Conservation (phyloP, 2,329 filamentous ascomycete species). For the Hirsutella rhossiliensis region DNA sequence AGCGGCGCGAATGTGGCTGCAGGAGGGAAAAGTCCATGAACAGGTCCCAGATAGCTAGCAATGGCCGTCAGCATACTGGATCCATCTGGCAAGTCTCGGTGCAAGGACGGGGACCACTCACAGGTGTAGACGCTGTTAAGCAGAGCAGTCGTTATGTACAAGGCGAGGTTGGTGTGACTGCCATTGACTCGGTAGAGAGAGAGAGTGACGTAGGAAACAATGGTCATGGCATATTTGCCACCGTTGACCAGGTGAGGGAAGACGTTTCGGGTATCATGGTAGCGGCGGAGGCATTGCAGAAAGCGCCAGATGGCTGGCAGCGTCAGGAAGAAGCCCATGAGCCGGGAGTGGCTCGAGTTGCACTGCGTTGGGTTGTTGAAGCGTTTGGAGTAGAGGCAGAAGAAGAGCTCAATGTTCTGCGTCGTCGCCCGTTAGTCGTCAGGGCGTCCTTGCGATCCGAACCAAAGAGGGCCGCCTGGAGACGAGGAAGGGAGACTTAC, state of each 20-base stretch:
- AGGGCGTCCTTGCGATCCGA: too few species aligned
- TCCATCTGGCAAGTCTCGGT: too few species aligned
- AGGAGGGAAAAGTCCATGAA: constrained; percentile 95
- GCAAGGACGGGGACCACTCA: constrained; percentile 25
- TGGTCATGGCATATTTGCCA: constrained; percentile 81
- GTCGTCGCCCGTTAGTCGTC: neutral
- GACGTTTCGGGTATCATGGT: constrained; percentile 70
- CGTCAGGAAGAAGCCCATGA: constrained; percentile 74
- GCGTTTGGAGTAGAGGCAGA: constrained; percentile 74
- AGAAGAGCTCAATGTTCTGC: constrained; percentile 84
- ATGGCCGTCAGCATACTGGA: neutral
- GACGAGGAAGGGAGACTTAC: constrained; percentile 38
- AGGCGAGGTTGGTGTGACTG: constrained; percentile 41
- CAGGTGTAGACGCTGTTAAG: constrained; percentile 75
- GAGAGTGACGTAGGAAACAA: constrained; percentile 64
- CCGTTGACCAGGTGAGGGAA: constrained; percentile 91
- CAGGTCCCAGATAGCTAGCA: constrained; percentile 72
- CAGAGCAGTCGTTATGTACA: constrained; percentile 72
- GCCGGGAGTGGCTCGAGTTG: constrained; percentile 73
- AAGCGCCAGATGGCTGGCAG: constrained; percentile 85
- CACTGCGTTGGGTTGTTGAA: constrained; percentile 68
- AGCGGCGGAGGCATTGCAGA: constrained; percentile 82
- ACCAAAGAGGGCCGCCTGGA: neutral
- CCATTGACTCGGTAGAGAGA: constrained; percentile 72
- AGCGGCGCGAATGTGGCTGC: constrained; percentile 58